A percentile compares a stretch with the other conserved stretches of the same genome.
Conservation (phyloP, 2,329 filamentous ascomycete genomes). For the Herpotrichia juniperi region DNA sequence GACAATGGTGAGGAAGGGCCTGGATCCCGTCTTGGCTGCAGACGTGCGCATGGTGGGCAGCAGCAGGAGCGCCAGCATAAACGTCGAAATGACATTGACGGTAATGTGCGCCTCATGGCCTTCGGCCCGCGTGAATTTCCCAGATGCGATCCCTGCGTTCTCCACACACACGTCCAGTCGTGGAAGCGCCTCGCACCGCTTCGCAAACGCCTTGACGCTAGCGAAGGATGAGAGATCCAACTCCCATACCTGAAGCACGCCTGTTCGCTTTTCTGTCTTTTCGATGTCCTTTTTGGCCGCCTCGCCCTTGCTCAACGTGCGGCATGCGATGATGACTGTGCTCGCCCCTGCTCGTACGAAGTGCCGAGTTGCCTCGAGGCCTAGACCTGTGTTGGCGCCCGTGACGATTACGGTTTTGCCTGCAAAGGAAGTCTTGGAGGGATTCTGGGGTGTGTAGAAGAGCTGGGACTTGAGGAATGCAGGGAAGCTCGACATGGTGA, state of each 20-base stretch:
- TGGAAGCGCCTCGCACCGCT: constrained; percentile 21
- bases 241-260: constrained; percentile 27
- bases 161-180: constrained; percentile 37
- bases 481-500: too few species aligned
- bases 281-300: constrained; percentile 37
- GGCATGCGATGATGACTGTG: constrained; percentile 46
- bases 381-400: constrained; percentile 47
- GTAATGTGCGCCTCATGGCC: constrained; percentile 53
- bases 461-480: constrained; percentile 52
- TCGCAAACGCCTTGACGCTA: constrained; percentile 23
- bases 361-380: constrained; percentile 44
- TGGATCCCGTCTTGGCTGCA: constrained; percentile 16
- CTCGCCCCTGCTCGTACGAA: constrained; percentile 43
- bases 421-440: constrained; percentile 33
- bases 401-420: constrained; percentile 56
- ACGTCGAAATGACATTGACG: constrained; percentile 62
- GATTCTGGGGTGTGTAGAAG: too few species aligned
- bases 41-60: constrained; percentile 37
- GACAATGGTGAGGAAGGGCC: constrained; percentile 20
- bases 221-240: constrained; percentile 29
- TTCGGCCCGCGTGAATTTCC: constrained; percentile 23
- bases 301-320: constrained; percentile 42
- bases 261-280: constrained; percentile 14
- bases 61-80: constrained; percentile 57
- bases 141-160: constrained; percentile 40